Conservation (phyloP, 163 green algal species). For the Scenedesmus sp. region DNA sequence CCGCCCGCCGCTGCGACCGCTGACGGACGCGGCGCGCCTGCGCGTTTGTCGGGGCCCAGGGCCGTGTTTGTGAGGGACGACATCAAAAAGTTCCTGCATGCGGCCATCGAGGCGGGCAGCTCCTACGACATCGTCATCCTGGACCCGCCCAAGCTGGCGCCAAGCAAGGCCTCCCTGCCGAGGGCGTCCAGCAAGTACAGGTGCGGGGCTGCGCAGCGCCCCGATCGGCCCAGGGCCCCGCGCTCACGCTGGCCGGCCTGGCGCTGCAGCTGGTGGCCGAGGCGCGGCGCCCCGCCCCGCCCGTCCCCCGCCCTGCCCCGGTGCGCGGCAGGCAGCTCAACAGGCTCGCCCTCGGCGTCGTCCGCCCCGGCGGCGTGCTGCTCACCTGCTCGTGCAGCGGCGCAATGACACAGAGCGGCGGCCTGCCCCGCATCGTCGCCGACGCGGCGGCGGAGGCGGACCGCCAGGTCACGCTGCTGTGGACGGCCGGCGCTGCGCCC, state of each 20-base stretch:
- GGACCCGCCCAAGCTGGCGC: slow-evolving; percentile 97
- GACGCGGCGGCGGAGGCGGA: slow-evolving; percentile 43
- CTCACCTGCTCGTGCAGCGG: slow-evolving; percentile 91
- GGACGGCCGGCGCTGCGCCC: slow-evolving; percentile 65
- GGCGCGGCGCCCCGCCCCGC: no score
- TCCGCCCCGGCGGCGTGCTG: slow-evolving; percentile 84
- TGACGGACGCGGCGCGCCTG: no score
- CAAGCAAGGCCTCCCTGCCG: slow-evolving; percentile 2
- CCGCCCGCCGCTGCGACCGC: no score
- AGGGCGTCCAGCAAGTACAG: slow-evolving; percentile 71
- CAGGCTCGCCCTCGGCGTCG: slow-evolving; percentile 74
- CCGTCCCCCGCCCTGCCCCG: no score
- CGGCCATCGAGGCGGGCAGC: slow-evolving; percentile 33
- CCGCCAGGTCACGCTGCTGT: slow-evolving; percentile 78
- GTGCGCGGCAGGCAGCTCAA: no score
- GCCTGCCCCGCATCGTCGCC: slow-evolving; percentile 68
- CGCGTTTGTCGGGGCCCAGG: no score
- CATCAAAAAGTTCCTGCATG: slow-evolving; percentile 72
- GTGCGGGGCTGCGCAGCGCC: no score
- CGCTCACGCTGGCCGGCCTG: no score
- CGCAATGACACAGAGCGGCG: slow-evolving; percentile 79
- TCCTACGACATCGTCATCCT: slow-evolving; percentile 90
- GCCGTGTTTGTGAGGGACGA: slow-evolving; percentile 73
- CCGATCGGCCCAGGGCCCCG: no score
- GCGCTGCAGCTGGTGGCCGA: no score